phyloP scores from a whole-genome alignment of 495 filamentous ascomycete species.

The Filosporella fistucella region DNA sequence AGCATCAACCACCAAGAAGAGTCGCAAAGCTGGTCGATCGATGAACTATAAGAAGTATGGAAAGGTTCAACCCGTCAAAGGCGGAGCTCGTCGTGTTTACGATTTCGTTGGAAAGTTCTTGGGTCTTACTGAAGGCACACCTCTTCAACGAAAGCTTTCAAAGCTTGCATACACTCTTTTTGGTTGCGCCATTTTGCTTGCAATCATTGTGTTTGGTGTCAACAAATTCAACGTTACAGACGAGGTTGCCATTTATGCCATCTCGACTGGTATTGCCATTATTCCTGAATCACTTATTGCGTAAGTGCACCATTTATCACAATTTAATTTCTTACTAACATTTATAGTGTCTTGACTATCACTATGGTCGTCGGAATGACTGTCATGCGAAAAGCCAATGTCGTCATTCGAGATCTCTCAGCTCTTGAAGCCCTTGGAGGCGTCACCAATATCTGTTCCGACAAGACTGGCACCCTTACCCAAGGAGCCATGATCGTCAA shows the following conservation, averaged over 20 bases:
- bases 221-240: constrained; percentile 65
- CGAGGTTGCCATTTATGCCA: constrained; percentile 79
- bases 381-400: constrained; percentile 70
- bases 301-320: constrained; percentile 25
- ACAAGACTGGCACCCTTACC: constrained; percentile 83
- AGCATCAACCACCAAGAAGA: constrained; percentile 52
- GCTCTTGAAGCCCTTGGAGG: constrained; percentile 81
- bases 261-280: constrained; percentile 67
- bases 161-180: constrained; percentile 74
- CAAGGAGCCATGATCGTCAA: constrained; percentile 74
- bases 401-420: constrained; percentile 71
- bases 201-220: constrained; percentile 75
- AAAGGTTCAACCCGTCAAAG: constrained; percentile 52
- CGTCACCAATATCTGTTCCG: constrained; percentile 84
- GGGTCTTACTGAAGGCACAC: constrained; percentile 75
- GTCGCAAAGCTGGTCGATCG: constrained; percentile 54
- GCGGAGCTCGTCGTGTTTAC: constrained; percentile 51
- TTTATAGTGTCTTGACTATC: constrained; percentile 55
- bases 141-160: constrained; percentile 75
- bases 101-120: constrained; percentile 63
- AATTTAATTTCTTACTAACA: constrained; percentile 4
- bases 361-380: constrained; percentile 76
- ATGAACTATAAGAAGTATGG: constrained; percentile 62
- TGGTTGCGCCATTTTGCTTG: constrained; percentile 66
- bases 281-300: constrained; percentile 69